Evolutionary conservation across 805 yeast genomes (phyloP).

Genomic region (Zygoascus flipseniorum): DNA sequence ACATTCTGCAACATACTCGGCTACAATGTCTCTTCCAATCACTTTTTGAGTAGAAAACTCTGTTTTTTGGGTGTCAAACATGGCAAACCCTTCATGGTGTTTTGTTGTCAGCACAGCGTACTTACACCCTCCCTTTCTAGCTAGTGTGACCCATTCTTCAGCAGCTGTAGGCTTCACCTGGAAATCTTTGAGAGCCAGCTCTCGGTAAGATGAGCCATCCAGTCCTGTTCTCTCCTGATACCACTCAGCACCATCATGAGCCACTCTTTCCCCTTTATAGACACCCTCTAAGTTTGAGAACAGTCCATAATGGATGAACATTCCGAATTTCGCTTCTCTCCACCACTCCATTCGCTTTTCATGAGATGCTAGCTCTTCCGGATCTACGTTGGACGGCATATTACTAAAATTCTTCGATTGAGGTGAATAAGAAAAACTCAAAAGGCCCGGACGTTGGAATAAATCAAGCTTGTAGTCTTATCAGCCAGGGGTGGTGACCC

Average conservation of each 20-base stretch:
- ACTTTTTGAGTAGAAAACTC: slow-evolving; percentile 3
- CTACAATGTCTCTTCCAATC: slow-evolving; percentile 9
- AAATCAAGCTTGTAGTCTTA: too few species aligned
- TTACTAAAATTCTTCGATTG: too few species aligned
- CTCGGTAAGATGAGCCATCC: slow-evolving; percentile 8
- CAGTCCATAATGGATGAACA: slow-evolving; percentile 16
- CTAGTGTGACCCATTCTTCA: slow-evolving; percentile 12
- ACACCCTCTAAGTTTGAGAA: slow-evolving; percentile 15
- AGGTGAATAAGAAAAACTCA: too few species aligned
- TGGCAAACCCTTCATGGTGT: slow-evolving; percentile 16
- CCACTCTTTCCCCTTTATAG: slow-evolving; percentile 8
- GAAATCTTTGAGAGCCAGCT: slow-evolving; percentile 8
- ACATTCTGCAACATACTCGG: slow-evolving; percentile 6
- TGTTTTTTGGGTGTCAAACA: slow-evolving; percentile 8
- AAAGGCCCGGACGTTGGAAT: too few species aligned
- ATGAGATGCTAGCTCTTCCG: too few species aligned
- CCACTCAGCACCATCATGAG: slow-evolving; percentile 12
- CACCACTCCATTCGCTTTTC: slow-evolving; percentile 12
- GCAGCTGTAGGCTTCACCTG: slow-evolving; percentile 4
- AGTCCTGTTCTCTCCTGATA: slow-evolving; percentile 9
- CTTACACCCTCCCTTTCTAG: slow-evolving; percentile 11
- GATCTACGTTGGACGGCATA: too few species aligned
- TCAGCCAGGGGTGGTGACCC: too few species aligned
- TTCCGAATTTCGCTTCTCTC: slow-evolving; percentile 14
- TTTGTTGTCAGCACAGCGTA: slow-evolving; percentile 14